Evolutionary conservation across 1,284 basidiomycete genomes (phyloP).

Genomic region (Marasmius fiardii): DNA sequence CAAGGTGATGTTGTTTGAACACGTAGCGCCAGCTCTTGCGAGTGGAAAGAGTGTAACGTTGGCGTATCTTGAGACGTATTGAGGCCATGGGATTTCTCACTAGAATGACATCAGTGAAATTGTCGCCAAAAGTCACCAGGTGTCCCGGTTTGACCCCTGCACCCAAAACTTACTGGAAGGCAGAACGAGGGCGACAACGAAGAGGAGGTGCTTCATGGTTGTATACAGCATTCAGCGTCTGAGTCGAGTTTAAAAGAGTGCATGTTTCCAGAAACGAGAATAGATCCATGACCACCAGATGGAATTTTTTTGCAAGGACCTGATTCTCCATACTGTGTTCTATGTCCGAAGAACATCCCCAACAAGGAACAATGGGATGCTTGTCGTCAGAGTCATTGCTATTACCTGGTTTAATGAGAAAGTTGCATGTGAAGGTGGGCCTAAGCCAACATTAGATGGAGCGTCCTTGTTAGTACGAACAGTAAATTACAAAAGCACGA

Average conservation of each 20-base stretch:
- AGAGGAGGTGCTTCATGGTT: neutral
- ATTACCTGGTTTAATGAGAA: too few relatives aligned
- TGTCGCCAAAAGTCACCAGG: constrained; percentile 43
- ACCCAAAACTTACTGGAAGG: neutral
- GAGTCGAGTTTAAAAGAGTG: neutral
- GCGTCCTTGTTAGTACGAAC: neutral
- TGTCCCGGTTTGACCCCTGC: constrained; percentile 9
- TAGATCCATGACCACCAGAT: too few relatives aligned
- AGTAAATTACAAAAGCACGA: neutral
- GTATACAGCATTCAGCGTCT: neutral
- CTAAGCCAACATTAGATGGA: too few relatives aligned
- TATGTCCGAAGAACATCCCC: too few relatives aligned
- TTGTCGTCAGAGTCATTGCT: too few relatives aligned
- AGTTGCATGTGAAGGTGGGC: too few relatives aligned
- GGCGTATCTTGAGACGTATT: constrained; percentile 36
- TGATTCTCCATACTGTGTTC: too few relatives aligned
- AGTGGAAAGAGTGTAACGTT: constrained; percentile 35
- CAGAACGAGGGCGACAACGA: neutral
- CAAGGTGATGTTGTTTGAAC: constrained; percentile 42
- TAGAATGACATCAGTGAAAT: constrained; percentile 32
- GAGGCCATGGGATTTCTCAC: constrained; percentile 30
- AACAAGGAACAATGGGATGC: too few relatives aligned
- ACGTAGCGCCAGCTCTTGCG: constrained; percentile 41
- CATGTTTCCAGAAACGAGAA: too few relatives aligned
- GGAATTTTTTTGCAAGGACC: too few relatives aligned